Evolutionary conservation across 495 filamentous ascomycete species (phyloP).

Genomic region (Jackrogersella minutella): DNA sequence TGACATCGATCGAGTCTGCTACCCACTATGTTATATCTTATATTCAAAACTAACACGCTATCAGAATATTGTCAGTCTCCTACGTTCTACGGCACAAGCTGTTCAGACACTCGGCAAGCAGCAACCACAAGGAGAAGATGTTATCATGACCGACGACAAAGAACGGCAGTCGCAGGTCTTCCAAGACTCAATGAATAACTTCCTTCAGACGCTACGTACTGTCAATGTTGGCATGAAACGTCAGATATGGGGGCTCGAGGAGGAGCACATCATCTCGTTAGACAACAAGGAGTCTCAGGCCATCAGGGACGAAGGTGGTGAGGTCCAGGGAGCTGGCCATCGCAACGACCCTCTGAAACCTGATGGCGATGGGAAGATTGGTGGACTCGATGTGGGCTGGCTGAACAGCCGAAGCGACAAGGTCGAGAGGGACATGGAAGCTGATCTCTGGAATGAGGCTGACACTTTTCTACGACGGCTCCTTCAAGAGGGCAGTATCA

Average conservation of each 20-base stretch:
- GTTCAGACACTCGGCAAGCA: constrained; percentile 71
- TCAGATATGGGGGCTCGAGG: constrained; percentile 82
- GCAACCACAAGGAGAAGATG: constrained; percentile 42
- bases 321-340: constrained; percentile 23
- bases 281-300: constrained; percentile 35
- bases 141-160: constrained; percentile 46
- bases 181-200: constrained; percentile 65
- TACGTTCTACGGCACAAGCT: constrained; percentile 72
- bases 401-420: constrained; percentile 82
- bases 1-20: constrained; percentile 72
- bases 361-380: constrained; percentile 64
- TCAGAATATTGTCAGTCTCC: constrained; percentile 61
- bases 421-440: constrained; percentile 79
- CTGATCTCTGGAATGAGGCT: constrained; percentile 76
- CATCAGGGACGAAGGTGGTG: constrained; percentile 35
- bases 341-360: constrained; percentile 47
- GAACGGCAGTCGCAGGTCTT: constrained; percentile 58
- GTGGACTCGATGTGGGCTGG: constrained; percentile 79
- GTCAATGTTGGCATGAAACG: constrained; percentile 74
- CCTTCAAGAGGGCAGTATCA: neutral
- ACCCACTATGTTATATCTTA: neutral
- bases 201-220: constrained; percentile 73
- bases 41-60: constrained; percentile 16
- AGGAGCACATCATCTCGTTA: constrained; percentile 74
- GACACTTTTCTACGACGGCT: constrained; percentile 43